phyloP scores from a whole-genome alignment of 208 protist genomes.

The Acanthamoeba royreba region DNA sequence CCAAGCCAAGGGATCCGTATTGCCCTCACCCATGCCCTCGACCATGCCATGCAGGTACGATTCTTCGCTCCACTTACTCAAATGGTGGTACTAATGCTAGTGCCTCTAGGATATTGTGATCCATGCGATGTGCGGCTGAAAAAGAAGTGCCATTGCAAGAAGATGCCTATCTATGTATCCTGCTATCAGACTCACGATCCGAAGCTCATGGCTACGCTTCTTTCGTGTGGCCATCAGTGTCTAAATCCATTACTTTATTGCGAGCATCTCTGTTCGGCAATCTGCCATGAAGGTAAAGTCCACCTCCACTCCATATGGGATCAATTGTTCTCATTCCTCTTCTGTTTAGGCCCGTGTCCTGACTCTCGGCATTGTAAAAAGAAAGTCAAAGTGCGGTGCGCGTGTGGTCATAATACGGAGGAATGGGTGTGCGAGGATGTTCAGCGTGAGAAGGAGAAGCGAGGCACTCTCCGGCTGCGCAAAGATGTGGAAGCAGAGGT shows the following conservation, averaged over 20 bases:
- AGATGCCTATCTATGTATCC: not conserved
- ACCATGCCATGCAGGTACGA: not conserved
- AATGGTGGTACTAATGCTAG: too few relatives aligned
- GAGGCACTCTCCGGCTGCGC: not conserved
- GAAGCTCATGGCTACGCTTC: not conserved
- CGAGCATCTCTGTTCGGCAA: not conserved
- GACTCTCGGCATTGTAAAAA: not conserved
- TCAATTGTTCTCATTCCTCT: not conserved
- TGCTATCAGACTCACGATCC: not conserved
- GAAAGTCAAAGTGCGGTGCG: not conserved
- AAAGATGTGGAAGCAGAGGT: not conserved
- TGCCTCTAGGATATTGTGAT: not conserved
- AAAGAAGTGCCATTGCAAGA: not conserved
- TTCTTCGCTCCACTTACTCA: too few relatives aligned
- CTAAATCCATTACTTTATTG: not conserved
- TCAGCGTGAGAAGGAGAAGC: not conserved
- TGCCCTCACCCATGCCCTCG: not conserved
- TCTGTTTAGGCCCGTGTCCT: not conserved
- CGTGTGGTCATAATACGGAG: not conserved
- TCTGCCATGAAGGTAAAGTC: not conserved
- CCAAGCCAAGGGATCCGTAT: not conserved
- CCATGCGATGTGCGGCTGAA: not conserved
- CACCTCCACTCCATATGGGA: not conserved
- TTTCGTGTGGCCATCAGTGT: not conserved
- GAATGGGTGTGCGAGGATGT: constrained; percentile 14